Base-by-base conservation (phyloP, 208 protist species). In the Wallacemonas sp. region DNA sequence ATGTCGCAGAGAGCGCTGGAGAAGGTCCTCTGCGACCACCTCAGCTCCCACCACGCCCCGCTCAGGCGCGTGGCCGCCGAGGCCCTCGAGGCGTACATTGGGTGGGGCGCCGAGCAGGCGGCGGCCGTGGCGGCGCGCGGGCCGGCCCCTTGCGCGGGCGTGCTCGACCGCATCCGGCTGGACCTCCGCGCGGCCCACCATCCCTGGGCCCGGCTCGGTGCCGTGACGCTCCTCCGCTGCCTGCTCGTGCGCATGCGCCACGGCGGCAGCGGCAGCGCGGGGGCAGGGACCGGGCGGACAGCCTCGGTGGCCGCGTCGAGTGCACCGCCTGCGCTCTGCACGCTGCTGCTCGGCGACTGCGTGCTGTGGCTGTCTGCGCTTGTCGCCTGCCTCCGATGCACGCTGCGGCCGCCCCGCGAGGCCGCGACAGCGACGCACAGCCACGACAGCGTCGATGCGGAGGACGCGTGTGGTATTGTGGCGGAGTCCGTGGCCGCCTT, bases 31-130 rank as follows among this genome's bases (percentile, higher is more conserved):
- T 52, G 32, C 23, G 33, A 55, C 7, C 55, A 46, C 10, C 66
- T 71, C n/a, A 39, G 45, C 41, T 61, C 55, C 26, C 48, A 71
- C 31, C 55, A 71, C 23, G 66, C 66, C 10, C 16, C 44, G 23
- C 32, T 65, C 2, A 54, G 66, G 28, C 66, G 41, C 2, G 33
- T 39, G 5, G 55, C 66, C 41, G 41, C 55, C 12, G 66, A 64
- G 33, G 45, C 50, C 2, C 16, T 71, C 28, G 50, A 65, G n/a
- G 55, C 44, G 38, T 71, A 64, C 55, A 2, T 71, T 16, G 16
- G 25, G 28, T 68, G 63, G 45, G 23, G 39, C 29, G 12, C 36
- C 26, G 12, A 8, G 7, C 42, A 62, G 38, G 48, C 26, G 22
- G 31, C 44, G 26, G 26, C 25, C 14, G 26, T 18, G 48, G 4